Base-by-base conservation (phyloP, 1,284 basidiomycete species). In the Cystobasidium pallidum region DNA sequence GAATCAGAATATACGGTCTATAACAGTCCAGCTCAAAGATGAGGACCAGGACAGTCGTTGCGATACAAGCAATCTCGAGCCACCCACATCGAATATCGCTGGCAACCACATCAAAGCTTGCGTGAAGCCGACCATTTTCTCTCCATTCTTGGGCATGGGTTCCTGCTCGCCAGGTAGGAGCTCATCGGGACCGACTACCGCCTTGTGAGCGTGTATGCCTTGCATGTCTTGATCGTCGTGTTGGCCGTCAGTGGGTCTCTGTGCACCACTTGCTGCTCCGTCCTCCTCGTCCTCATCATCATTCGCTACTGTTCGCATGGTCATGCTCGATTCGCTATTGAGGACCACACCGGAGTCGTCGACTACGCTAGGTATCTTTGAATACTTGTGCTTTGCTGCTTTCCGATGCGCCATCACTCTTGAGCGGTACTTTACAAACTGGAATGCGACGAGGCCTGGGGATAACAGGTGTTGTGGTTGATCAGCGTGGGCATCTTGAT, bases 81-180 rank as follows among this genome's bases (percentile, higher is more conserved):
- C 6, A 62, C 68, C 63, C 68, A 70, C 68, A 26, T 71, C 68
- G 51, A 71, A 71, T 30, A 71, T 47, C 21, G 68, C 68, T 57
- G 68, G 68, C 24, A 71, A 57, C 68, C 68, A 71, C 68, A 71
- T 71, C 49, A 71, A 58, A 61, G 59, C 39, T 26, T 59, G 59
- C 24, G 61, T 63, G 30, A 58, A 39, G 17, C 68, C 68, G 19
- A 32, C 36, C 26, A 71, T 36, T 36, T 63, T 45, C 61, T 71
- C 68, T 45, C 30, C 41, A 26, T 34, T 41, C 36, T 71, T 64
- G 13, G 59, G 47, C 24, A 41, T 36, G 6, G 45, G 28, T 34
- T 64, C 61, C 34, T 54, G 47, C 32, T 52, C 34, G 13, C 47
- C 68, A 2, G 68, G 68, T 0, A 71, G 24, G 11, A 71, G 32